phyloP scores from a whole-genome alignment of 2,329 filamentous ascomycete species.

The Ustilaginoidea virens region DNA sequence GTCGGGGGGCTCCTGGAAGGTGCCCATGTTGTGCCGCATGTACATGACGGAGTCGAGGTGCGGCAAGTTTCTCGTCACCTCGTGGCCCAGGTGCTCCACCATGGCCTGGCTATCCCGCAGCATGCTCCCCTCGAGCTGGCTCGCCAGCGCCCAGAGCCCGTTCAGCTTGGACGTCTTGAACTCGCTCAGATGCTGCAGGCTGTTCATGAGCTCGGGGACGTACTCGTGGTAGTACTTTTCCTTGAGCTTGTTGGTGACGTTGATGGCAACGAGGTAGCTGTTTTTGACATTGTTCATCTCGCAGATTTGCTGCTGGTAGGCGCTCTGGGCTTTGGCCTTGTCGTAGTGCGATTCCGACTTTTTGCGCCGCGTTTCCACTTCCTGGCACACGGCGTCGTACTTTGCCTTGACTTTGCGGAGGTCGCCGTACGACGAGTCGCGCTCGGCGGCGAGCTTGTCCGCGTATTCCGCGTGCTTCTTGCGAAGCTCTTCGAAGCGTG shows the following conservation, averaged over 20 bases:
- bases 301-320: conserved; percentile 79
- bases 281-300: conserved; percentile 99
- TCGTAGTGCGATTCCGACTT: conserved; percentile 92
- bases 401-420: conserved; percentile 82
- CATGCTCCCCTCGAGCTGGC: conserved; percentile 65
- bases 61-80: conserved; percentile 79
- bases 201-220: conserved; percentile 82
- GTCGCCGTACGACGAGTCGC: conserved; percentile 70
- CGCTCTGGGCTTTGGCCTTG: conserved; percentile 78
- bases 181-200: conserved; percentile 84
- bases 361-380: conserved; percentile 86
- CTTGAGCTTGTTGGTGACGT: conserved; percentile 94
- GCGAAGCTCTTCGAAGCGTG: conserved; percentile 77
- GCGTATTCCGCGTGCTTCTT: conserved; percentile 86
- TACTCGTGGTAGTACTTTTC: conserved; percentile 97
- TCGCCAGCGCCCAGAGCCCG: conserved; percentile 66
- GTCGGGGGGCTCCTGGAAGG: conserved; percentile 72
- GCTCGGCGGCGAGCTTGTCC: conserved; percentile 74
- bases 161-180: conserved; percentile 77
- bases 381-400: conserved; percentile 85
- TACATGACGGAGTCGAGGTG: conserved; percentile 97
- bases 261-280: conserved; percentile 90
- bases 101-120: conserved; percentile 58
- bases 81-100: conserved; percentile 56
- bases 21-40: conserved; percentile 72